A percentile compares a stretch with the other conserved stretches of the same genome.
Conservation (phyloP, 768 basidiomycete species). For the Phanerochaete sordida region DNA sequence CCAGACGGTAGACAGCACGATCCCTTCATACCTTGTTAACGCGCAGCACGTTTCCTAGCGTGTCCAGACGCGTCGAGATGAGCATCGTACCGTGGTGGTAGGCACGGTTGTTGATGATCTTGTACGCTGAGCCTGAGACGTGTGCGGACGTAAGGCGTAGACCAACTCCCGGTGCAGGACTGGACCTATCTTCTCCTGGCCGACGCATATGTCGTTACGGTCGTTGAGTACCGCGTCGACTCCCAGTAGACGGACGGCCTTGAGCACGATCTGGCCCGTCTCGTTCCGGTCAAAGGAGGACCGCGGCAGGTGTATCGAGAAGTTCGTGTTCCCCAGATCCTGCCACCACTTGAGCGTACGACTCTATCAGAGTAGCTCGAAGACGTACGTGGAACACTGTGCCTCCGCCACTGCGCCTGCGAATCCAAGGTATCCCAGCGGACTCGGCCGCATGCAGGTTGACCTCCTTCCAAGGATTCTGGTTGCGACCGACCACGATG, state of each 20-base stretch:
- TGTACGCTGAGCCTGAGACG: constrained; percentile 98
- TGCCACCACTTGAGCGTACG: constrained; percentile 26
- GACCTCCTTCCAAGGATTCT: constrained; percentile 98
- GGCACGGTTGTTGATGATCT: constrained; percentile 84
- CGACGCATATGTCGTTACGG: constrained; percentile 88
- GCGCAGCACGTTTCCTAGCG: constrained; percentile 69
- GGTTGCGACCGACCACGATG: constrained; percentile 92
- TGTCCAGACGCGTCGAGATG: constrained; percentile 72
- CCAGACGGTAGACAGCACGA: background rate
- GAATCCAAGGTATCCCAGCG: constrained; percentile 67
- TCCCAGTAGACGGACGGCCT: constrained; percentile 73
- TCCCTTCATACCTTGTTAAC: constrained; percentile 51
- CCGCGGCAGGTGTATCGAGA: constrained; percentile 88
- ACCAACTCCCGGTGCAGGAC: constrained; percentile 11
- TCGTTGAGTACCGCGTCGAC: constrained; percentile 81
- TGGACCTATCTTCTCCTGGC: constrained; percentile 77
- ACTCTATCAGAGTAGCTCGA: background rate
- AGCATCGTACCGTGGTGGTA: constrained; percentile 99
- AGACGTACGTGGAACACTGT: constrained; percentile 89
- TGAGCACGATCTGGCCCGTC: constrained; percentile 74
- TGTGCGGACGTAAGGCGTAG: constrained; percentile 29
- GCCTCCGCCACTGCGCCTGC: constrained; percentile 89
- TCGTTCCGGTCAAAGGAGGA: constrained; percentile 71
- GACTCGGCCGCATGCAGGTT: constrained; percentile 59
- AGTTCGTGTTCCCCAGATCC: constrained; percentile 98